Conservation (phyloP, 2,329 filamentous ascomycete genomes). For the Beauveria varroae region DNA sequence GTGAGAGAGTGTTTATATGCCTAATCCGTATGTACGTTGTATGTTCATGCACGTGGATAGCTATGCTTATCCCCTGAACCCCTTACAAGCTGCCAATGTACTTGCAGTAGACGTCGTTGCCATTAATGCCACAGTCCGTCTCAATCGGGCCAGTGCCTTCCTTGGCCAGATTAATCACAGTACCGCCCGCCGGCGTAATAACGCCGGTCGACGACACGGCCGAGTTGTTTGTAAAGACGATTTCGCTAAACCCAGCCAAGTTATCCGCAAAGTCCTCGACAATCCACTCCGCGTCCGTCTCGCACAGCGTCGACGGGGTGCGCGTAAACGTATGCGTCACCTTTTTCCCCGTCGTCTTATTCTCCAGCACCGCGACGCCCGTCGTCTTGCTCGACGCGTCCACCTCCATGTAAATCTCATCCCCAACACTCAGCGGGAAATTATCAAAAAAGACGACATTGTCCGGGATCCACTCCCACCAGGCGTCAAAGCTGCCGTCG, state of each 20-base stretch:
- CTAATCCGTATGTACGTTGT: not conserved
- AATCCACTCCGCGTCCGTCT: slow-evolving; percentile 53
- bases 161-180: not conserved
- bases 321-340: slow-evolving; percentile 39
- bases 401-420: slow-evolving; percentile 17
- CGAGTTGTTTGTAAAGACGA: slow-evolving; percentile 2
- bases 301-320: slow-evolving; percentile 28
- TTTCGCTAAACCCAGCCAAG: slow-evolving; percentile 6
- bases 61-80: not conserved
- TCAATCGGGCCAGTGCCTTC: not conserved
- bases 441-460: slow-evolving; percentile 27
- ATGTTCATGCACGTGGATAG: not conserved
- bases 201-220: slow-evolving; percentile 22
- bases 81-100: not conserved
- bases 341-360: slow-evolving; percentile 40
- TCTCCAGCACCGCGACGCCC: slow-evolving; percentile 25
- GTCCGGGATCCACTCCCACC: slow-evolving; percentile 36
- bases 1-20: not conserved
- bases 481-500: slow-evolving; percentile 26
- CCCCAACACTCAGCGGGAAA: slow-evolving; percentile 16
- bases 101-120: not conserved
- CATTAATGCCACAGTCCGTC: not conserved
- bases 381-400: slow-evolving; percentile 14
- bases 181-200: not conserved
- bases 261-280: slow-evolving; percentile 31